Evolutionary conservation across 257 asterid species (phyloP).

Genomic region (Dorcoceras hygrometricum): DNA sequence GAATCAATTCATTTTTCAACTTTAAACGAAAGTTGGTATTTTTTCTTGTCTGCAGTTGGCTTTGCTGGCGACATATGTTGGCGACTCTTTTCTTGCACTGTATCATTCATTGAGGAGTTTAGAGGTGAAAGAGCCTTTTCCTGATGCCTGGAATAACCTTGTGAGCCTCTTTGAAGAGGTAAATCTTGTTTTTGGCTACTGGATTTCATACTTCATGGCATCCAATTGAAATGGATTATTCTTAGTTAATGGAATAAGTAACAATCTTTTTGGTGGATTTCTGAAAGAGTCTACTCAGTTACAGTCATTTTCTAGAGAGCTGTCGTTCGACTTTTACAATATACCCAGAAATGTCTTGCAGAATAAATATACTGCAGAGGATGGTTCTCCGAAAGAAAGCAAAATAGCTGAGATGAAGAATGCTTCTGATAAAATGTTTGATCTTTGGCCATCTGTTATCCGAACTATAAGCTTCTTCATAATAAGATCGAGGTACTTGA

Average conservation of each 20-base stretch:
- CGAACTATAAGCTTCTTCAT: conserved; percentile 73
- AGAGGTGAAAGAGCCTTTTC: conserved; percentile 88
- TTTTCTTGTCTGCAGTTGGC: conserved; percentile 59
- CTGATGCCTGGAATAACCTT: conserved; percentile 90
- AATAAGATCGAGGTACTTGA: conserved; percentile 65
- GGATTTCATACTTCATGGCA: background rate
- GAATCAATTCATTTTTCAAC: background rate
- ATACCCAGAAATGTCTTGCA: conserved; percentile 45
- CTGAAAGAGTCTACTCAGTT: conserved; percentile 69
- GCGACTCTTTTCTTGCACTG: conserved; percentile 77
- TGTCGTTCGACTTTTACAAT: conserved; percentile 53
- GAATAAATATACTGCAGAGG: conserved; percentile 28
- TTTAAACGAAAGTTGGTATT: background rate
- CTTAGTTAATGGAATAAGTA: background rate
- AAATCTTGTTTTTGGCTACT: background rate
- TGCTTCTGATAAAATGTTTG: conserved; percentile 33
- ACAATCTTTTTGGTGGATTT: conserved; percentile 32
- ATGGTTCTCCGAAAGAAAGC: conserved; percentile 26
- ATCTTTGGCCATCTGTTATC: conserved; percentile 69
- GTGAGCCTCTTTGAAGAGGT: conserved; percentile 84
- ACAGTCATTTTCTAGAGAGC: conserved; percentile 39
- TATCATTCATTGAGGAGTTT: conserved; percentile 87
- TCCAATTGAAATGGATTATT: background rate
- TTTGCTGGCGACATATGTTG: conserved; percentile 69
- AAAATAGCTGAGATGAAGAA: conserved; percentile 31